These are phyloP conservation scores for Bolboschoenoplectus hybrid DNA, from an alignment of 202 grass and related monocot genomes.

Conservation along the genomic window DNA sequence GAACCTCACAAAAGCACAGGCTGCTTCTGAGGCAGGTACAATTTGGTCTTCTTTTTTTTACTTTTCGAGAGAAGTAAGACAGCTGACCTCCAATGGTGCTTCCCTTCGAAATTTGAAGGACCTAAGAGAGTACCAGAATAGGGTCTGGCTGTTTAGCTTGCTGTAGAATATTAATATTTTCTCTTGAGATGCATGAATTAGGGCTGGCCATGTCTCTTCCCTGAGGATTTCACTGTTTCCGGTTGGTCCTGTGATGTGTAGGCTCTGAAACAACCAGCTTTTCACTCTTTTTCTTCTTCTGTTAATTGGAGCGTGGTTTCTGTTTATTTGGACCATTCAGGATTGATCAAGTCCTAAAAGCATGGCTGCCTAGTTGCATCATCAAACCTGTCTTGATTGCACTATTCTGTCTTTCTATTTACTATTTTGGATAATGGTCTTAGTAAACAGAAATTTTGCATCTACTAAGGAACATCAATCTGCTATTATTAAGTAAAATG, in stretches of 20 bases:
- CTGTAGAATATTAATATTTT: background rate
- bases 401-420: background rate
- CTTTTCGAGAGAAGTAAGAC: background rate
- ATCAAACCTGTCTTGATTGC: background rate
- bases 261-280: background rate
- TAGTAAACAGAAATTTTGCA: background rate
- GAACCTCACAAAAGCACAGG: slow-evolving; percentile 51
- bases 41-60: background rate
- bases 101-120: slow-evolving; percentile 4
- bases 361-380: background rate
- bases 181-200: slow-evolving; percentile 16
- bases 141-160: slow-evolving; percentile 7
- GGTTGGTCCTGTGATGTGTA: background rate
- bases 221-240: background rate
- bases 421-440: background rate
- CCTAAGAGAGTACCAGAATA: background rate
- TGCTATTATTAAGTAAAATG: background rate
- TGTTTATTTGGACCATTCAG: background rate
- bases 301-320: background rate
- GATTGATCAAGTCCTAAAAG: background rate
- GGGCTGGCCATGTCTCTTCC: background rate
- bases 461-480: background rate
- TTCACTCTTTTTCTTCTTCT: background rate
- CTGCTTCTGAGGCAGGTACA: slow-evolving; percentile 59
- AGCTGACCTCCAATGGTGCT: background rate